Evolutionary conservation across 108 stramenopile genomes (phyloP).

Genomic region (Cyclotella sp.): DNA sequence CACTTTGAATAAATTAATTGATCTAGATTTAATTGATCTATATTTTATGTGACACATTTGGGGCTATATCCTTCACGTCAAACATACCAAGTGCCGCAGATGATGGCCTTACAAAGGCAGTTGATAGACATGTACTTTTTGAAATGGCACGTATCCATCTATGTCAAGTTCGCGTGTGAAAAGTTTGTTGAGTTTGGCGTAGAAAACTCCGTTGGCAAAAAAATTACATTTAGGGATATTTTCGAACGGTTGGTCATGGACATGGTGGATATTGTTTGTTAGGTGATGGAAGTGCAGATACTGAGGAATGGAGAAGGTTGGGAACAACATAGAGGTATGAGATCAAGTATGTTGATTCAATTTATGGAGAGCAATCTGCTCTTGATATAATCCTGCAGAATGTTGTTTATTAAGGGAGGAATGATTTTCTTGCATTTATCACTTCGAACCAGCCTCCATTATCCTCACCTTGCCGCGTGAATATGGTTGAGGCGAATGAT

Average conservation of each 20-base stretch:
- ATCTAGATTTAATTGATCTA: too few species aligned
- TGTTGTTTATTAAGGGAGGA: not conserved
- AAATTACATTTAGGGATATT: slow-evolving; percentile 99
- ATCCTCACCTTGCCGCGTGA: too few species aligned
- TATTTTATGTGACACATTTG: too few species aligned
- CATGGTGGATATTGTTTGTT: not conserved
- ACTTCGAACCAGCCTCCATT: too few species aligned
- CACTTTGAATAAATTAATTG: too few species aligned
- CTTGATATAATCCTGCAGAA: not conserved
- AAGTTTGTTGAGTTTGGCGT: slow-evolving; percentile 99
- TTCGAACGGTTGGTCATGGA: slow-evolving; percentile 64
- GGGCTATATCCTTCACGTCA: too few species aligned
- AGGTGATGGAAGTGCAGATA: not conserved
- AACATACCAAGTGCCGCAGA: too few species aligned
- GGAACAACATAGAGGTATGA: not conserved
- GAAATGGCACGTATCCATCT: slow-evolving; percentile 99
- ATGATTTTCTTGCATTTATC: too few species aligned
- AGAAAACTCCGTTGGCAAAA: slow-evolving; percentile 99
- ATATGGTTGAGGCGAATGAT: not conserved
- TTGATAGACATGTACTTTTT: too few species aligned
- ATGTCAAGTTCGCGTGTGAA: slow-evolving; percentile 96
- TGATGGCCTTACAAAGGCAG: too few species aligned
- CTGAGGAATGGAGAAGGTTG: not conserved
- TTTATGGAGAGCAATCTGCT: not conserved
- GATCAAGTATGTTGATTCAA: not conserved